Evolutionary conservation across 495 filamentous ascomycete genomes (phyloP), one percentile per base, ranked within the genome.

Genomic region (Daldinia vernicosa): DNA sequence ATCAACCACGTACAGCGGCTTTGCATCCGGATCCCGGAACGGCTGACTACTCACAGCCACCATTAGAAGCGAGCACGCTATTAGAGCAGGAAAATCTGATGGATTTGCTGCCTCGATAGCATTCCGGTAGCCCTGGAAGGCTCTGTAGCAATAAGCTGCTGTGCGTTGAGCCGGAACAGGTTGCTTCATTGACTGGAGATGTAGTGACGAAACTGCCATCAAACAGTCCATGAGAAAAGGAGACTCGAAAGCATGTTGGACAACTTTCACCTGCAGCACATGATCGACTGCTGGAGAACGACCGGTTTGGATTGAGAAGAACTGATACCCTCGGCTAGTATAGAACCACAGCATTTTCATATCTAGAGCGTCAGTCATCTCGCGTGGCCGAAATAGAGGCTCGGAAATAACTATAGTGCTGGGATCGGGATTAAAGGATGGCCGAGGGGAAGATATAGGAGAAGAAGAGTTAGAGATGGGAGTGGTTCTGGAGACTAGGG

Each of bases 151-250:
- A 72, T 85, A 86, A 32, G 66, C 15, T 28, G 77, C 45, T 15
- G 80, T 72, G n/a, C 60, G 77, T 6, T 70, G 52, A 35, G 55
- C 5, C 6, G 77, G 75, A 37, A 75, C 63, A 17, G 60, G 66
- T 17, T 77, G 66, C 17, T 71, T 68, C 28, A 83, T 65, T 6
- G 53, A 65, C 58, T 79, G 79, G 60, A 81, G 72, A 64, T 86
- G 82, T 28, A 82, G 70, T 7, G 84, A 80, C 4, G 85, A 72
- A 9, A 84, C 73, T n/a, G 76, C 83, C 60, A 86, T 81, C 5
- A 86, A 27, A 47, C 76, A 79, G 60, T 86, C 74, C 79, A 87
- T 81, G n/a, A 87, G 77, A 52, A 84, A 87, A 1, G 81, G 82
- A 32, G 77, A 79, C 50, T 77, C 66, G 56, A 84, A 83, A 45